Base-by-base conservation (phyloP, 2,329 filamentous ascomycete genomes). In the Neofusicoccum laricinum region DNA sequence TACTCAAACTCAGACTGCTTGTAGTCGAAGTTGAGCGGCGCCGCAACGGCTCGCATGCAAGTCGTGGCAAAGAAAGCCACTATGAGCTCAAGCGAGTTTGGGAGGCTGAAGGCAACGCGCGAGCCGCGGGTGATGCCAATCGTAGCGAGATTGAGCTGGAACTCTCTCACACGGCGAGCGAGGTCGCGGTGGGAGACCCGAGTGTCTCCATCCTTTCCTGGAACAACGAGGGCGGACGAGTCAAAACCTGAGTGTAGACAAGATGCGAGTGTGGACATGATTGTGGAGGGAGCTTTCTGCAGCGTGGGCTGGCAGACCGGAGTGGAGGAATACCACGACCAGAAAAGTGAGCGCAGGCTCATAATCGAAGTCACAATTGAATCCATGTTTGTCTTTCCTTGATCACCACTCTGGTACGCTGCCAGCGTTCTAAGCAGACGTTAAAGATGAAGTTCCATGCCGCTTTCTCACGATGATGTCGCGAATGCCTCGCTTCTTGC, bases 1-100 rank as follows among this genome's bases (percentile, higher is more conserved):
- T 93, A 93, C 75, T 93, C 90, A 74, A 92, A 93, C 76, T 93
- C 90, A 63, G 87, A 87, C 77, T 92, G 90, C 79, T 92, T 93
- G 80, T 93, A 93, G 58, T 86, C 88, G 40, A 90, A 86, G 76
- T 93, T 93, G 67, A 93, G 81, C 19, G 90, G 90, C 2, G 90
- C 90, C 6, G 90, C 90, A 68, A 92, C 87, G 43, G 82, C 88
- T 70, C 90, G 85, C 80, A 92, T 90, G 85, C 88, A 90, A 14
- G 90, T 85, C 15, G 86, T 83, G 14, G 90, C 90, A 34, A 93
- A 83, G 77, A 93, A 93, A 1, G 89, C 87, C 66, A 93, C 86
- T 71, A 93, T 88, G 77, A 93, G 92, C 76, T 92, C 89, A 17
- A 55, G 34, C n/a, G 80, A 17, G 64, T 83, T 84, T 36, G 90